Evolutionary conservation across 73 alveolate genomes (phyloP).

Genomic region (Paramecium octaurelia): DNA sequence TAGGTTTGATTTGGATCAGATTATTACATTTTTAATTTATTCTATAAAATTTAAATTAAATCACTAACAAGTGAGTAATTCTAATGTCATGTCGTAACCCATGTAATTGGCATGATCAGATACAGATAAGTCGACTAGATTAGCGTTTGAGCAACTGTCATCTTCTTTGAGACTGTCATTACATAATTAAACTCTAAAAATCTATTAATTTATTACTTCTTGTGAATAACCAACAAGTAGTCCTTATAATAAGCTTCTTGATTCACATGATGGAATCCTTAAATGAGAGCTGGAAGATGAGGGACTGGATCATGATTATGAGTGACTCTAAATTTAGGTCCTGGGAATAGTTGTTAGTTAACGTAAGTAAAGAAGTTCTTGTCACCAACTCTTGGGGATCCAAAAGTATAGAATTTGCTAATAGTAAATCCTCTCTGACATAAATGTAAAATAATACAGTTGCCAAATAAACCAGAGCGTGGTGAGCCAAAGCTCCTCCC

Average conservation of each 20-base stretch:
- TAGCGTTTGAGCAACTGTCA: constrained; percentile 45
- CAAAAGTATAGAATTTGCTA: constrained; percentile 55
- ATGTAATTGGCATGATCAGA: constrained; percentile 54
- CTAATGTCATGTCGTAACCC: constrained; percentile 56
- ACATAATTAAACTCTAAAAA: neutral
- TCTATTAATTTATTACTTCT: neutral
- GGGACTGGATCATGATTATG: constrained; percentile 64
- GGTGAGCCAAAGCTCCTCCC: constrained; percentile 61
- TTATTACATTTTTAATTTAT: neutral
- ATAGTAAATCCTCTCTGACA: constrained; percentile 10
- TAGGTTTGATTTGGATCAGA: neutral
- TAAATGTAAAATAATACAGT: neutral
- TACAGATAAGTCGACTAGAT: neutral
- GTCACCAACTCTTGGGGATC: constrained; percentile 63
- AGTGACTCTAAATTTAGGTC: constrained; percentile 49
- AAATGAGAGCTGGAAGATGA: constrained; percentile 48
- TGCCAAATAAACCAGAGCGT: constrained; percentile 41
- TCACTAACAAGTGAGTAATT: constrained; percentile 53
- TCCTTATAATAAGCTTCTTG: constrained; percentile 51
- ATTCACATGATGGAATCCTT: constrained; percentile 55
- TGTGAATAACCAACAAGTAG: neutral
- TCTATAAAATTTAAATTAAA: neutral
- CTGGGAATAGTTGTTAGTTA: neutral
- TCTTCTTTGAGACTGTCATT: constrained; percentile 43
- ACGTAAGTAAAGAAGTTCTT: constrained; percentile 17